Evolutionary conservation across 176 grass and related monocot genomes (phyloP).

Genomic region (Themeda triandra): DNA sequence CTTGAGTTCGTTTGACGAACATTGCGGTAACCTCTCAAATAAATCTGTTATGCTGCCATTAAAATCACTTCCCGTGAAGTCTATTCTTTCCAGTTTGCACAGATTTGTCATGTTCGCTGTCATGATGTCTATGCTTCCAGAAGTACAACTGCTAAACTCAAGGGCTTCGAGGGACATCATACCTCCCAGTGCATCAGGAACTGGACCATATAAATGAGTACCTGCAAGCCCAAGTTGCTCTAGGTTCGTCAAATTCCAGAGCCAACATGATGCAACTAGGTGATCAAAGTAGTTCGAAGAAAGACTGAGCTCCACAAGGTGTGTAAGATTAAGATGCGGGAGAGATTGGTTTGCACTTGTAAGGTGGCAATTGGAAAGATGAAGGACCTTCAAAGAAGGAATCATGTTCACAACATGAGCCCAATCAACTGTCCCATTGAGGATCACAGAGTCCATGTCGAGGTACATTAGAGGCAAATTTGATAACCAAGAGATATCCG

Average conservation of each 20-base stretch:
- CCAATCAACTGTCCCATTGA: background rate
- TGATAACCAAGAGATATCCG: background rate
- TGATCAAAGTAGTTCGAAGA: too few species aligned
- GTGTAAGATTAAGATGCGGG: background rate
- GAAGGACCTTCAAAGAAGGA: background rate
- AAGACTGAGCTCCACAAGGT: too few species aligned
- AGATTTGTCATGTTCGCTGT: background rate
- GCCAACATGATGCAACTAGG: too few species aligned
- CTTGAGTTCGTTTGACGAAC: too few species aligned
- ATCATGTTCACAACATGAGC: background rate
- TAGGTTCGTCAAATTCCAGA: too few species aligned
- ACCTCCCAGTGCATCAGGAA: background rate
- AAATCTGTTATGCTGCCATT: too few species aligned
- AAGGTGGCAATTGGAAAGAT: background rate
- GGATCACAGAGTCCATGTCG: background rate
- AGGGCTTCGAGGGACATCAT: background rate
- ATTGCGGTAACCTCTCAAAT: too few species aligned
- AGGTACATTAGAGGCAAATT: background rate
- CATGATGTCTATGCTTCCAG: background rate
- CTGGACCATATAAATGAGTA: background rate
- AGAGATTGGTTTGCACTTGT: background rate
- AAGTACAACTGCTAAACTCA: background rate
- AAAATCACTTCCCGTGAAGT: too few species aligned
- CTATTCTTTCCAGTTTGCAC: background rate
- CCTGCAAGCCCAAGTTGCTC: too few species aligned